Conservation (phyloP, 805 yeast species). For the Novakomyces olei region DNA sequence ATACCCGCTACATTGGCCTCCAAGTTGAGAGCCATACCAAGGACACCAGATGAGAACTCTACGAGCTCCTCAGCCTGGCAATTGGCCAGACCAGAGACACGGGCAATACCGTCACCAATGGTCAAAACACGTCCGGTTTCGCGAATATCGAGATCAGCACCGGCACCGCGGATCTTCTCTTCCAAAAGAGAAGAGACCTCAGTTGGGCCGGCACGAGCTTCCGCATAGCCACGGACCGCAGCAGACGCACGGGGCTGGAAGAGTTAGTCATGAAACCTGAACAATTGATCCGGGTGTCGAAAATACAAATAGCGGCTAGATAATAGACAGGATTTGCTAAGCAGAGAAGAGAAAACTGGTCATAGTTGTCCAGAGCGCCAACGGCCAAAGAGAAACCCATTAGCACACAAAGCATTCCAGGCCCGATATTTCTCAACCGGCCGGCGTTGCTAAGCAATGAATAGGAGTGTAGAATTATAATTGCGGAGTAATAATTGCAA, state of each 20-base stretch:
- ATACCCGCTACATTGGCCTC: slow-evolving; percentile 99
- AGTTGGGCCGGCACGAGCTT: slow-evolving; percentile 93
- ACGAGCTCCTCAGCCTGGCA: slow-evolving; percentile 99
- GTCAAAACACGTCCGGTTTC: slow-evolving; percentile 99
- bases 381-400: neutral
- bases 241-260: slow-evolving; percentile 10
- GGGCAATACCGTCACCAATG: slow-evolving; percentile 99
- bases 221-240: slow-evolving; percentile 65
- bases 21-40: slow-evolving; percentile 99
- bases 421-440: too few species aligned
- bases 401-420: neutral
- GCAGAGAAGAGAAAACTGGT: neutral
- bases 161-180: slow-evolving; percentile 97
- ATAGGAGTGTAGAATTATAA: too few species aligned
- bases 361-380: neutral
- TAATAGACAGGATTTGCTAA: neutral
- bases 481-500: too few species aligned
- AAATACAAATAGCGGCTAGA: neutral
- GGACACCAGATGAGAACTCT: slow-evolving; percentile 97
- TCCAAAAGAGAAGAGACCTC: slow-evolving; percentile 98
- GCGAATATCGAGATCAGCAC: slow-evolving; percentile 90
- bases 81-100: slow-evolving; percentile 98
- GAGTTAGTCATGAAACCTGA: neutral
- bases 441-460: too few species aligned
- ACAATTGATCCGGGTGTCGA: neutral